A percentile compares a stretch with the other conserved stretches of the same genome.
phyloP scores from a whole-genome alignment of 2,329 filamentous ascomycete species.

The Botrytis hyacinthi region DNA sequence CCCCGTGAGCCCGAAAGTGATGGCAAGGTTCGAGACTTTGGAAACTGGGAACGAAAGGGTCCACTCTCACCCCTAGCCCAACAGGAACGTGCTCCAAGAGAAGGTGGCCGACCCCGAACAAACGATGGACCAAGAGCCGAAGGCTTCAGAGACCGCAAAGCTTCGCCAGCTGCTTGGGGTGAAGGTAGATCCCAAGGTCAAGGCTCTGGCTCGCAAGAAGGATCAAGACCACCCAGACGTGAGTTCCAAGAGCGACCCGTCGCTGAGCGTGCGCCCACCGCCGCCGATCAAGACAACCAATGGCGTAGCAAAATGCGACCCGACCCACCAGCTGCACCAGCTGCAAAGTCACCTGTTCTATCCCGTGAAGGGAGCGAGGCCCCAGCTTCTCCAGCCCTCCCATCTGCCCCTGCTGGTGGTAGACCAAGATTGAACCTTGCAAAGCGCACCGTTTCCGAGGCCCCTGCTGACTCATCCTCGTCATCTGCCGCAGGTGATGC shows the following conservation, averaged over 20 bases:
- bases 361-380: slow-evolving; percentile 74
- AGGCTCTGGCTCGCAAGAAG: slow-evolving; percentile 57
- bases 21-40: slow-evolving; percentile 75
- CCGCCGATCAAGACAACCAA: slow-evolving; percentile 87
- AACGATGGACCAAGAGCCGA: slow-evolving; percentile 60
- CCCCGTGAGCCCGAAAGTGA: slow-evolving; percentile 66
- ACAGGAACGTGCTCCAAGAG: slow-evolving; percentile 53
- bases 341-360: slow-evolving; percentile 58
- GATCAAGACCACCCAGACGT: slow-evolving; percentile 74
- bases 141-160: slow-evolving; percentile 59
- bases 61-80: slow-evolving; percentile 72
- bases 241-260: slow-evolving; percentile 70
- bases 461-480: slow-evolving; percentile 47
- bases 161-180: slow-evolving; percentile 75
- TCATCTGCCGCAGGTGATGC: slow-evolving; percentile 58
- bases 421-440: slow-evolving; percentile 83
- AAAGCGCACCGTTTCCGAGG: slow-evolving; percentile 88
- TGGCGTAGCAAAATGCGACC: slow-evolving; percentile 92
- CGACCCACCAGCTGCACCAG: slow-evolving; percentile 49
- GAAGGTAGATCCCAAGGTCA: slow-evolving; percentile 52
- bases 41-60: slow-evolving; percentile 93
- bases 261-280: slow-evolving; percentile 71
- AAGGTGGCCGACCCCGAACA: slow-evolving; percentile 56
- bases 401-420: slow-evolving; percentile 52
- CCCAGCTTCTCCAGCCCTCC: slow-evolving; percentile 65